Evolutionary conservation across 202 grass and related monocot species (phyloP).

Genomic region (Carex arenaria): DNA sequence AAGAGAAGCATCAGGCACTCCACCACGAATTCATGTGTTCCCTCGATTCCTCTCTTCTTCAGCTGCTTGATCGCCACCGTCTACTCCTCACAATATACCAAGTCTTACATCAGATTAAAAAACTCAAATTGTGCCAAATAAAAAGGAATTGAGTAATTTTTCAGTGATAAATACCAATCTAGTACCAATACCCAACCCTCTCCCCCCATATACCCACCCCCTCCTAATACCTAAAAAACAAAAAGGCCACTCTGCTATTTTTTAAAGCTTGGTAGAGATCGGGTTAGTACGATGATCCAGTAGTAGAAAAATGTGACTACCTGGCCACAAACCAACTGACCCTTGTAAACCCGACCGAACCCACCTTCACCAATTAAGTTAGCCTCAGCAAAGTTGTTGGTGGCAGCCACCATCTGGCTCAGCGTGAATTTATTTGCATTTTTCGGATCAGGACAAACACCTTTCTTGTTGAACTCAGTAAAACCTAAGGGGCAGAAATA

Average conservation of each 20-base stretch:
- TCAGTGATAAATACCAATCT: neutral
- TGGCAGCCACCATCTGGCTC: constrained; percentile 35
- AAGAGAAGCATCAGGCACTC: constrained; percentile 52
- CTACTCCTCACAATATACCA: neutral
- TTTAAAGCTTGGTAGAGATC: neutral
- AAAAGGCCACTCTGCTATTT: no score
- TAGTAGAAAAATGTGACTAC: neutral
- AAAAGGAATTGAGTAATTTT: neutral
- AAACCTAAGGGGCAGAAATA: neutral
- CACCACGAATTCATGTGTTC: constrained; percentile 49
- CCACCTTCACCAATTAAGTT: constrained; percentile 60
- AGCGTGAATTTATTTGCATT: constrained; percentile 38
- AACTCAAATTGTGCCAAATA: neutral
- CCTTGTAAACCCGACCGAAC: constrained; percentile 56
- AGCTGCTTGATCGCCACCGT: constrained; percentile 53
- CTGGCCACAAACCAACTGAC: constrained; percentile 28
- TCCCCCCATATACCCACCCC: neutral
- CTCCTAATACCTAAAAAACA: no score
- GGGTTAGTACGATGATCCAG: neutral
- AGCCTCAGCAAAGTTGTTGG: constrained; percentile 26
- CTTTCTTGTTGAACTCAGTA: neutral
- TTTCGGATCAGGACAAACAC: constrained; percentile 22
- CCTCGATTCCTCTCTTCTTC: constrained; percentile 34
- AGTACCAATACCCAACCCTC: neutral
- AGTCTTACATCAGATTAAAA: neutral